Evolutionary conservation across 2,329 filamentous ascomycete genomes (phyloP).

Genomic region (Diaporthe helianthi): DNA sequence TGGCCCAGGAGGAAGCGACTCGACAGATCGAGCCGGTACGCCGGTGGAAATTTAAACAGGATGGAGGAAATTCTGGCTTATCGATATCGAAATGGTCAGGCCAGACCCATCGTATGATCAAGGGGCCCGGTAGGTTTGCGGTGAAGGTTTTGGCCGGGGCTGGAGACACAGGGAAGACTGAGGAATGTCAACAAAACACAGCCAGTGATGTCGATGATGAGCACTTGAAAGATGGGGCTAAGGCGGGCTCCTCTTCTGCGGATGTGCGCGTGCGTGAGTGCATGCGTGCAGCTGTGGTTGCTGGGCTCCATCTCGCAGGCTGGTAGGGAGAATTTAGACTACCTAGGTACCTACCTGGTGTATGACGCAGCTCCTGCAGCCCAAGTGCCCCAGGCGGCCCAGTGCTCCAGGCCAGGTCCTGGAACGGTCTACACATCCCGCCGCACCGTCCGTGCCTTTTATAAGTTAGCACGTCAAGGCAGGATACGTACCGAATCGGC

Average conservation of each 20-base stretch:
- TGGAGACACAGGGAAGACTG: not conserved
- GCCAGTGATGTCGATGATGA: constrained; percentile 13
- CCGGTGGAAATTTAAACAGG: constrained; percentile 14
- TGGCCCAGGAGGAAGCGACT: constrained; percentile 22
- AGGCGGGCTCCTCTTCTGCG: not conserved
- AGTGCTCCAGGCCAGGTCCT: not conserved
- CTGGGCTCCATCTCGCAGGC: not conserved
- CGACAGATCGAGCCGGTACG: not conserved
- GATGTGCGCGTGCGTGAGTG: not conserved
- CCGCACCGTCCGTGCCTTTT: constrained; percentile 5
- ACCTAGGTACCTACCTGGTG: too few relatives aligned
- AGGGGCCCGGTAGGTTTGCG: constrained; percentile 10
- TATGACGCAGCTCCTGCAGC: constrained; percentile 18
- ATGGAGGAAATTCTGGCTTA: constrained; percentile 32
- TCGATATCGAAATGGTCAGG: constrained; percentile 28
- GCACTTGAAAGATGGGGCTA: constrained; percentile 6
- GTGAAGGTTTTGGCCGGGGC: constrained; percentile 28
- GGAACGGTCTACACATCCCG: not conserved
- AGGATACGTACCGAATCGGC: constrained; percentile 4
- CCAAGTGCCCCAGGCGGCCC: too few relatives aligned
- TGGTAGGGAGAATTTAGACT: not conserved
- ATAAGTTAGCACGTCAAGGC: constrained; percentile 1
- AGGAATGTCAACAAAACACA: not conserved
- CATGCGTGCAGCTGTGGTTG: not conserved
- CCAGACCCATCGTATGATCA: constrained; percentile 33